Evolutionary conservation across 163 green algal genomes (phyloP).

Genomic region (Scenedesmus sp.): DNA sequence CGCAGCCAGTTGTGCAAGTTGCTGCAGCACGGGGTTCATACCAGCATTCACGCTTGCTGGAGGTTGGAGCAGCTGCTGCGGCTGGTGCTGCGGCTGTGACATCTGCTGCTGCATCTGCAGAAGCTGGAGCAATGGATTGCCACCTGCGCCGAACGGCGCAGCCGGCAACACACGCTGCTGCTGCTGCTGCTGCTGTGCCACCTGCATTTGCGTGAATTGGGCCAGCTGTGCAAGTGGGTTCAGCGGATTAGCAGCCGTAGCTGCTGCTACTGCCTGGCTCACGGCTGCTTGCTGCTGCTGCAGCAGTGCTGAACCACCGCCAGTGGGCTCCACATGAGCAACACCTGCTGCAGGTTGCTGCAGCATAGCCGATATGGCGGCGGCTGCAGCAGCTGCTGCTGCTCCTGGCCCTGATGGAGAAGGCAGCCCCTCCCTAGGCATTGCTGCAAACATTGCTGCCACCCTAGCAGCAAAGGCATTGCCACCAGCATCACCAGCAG

Average conservation of each 20-base stretch:
- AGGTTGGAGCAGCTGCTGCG: conserved; percentile 14
- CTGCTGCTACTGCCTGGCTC: neutral
- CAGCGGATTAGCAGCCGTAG: neutral
- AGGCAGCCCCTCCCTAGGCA: neutral
- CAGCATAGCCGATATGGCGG: neutral
- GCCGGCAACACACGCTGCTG: neutral
- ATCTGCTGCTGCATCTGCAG: conserved; percentile 16
- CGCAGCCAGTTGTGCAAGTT: neutral
- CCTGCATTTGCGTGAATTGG: neutral
- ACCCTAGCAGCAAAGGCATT: neutral
- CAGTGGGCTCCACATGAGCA: neutral
- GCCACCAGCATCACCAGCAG: neutral
- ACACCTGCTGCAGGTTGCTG: neutral
- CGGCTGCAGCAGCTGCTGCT: conserved; percentile 1
- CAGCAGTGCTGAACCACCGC: neutral
- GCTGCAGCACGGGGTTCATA: conserved; percentile 14
- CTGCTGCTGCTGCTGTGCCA: conserved; percentile 28
- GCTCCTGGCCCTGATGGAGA: neutral
- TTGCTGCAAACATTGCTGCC: neutral
- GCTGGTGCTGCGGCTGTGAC: conserved; percentile 9
- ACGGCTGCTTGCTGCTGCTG: neutral
- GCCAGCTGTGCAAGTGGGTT: conserved; percentile 20
- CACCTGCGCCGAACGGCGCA: neutral
- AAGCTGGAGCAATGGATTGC: neutral
- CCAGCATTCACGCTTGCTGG: neutral